phyloP scores from a whole-genome alignment of 1,284 basidiomycete genomes.

The Ustilago cynodontis region DNA sequence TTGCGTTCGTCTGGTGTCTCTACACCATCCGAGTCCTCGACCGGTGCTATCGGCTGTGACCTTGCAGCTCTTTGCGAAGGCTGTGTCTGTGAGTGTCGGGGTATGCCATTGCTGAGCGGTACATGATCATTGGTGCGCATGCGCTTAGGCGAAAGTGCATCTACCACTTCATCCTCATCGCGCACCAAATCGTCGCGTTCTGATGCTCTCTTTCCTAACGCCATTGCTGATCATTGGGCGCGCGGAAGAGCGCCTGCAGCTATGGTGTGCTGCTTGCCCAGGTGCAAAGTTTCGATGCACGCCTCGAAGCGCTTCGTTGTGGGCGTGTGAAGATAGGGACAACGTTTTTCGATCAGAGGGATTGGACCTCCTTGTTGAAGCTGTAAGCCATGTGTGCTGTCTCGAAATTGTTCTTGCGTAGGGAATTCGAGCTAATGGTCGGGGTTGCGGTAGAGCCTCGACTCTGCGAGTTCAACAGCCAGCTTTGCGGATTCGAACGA shows the following conservation, averaged over 20 bases:
- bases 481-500: neutral
- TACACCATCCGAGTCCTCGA: conserved; percentile 75
- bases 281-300: no score
- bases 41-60: conserved; percentile 5
- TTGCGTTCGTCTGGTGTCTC: conserved; percentile 38
- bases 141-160: conserved; percentile 36
- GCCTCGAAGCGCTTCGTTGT: neutral
- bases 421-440: neutral
- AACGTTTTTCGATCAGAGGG: neutral
- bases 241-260: neutral
- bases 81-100: conserved; percentile 7
- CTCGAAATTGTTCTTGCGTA: neutral
- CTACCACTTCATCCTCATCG: conserved; percentile 34
- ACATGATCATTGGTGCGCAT: conserved; percentile 16
- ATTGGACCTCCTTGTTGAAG: neutral
- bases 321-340: neutral
- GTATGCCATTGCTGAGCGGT: conserved; percentile 4
- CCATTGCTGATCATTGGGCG: conserved; percentile 6
- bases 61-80: neutral
- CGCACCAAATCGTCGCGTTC: conserved; percentile 15
- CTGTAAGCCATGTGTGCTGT: neutral
- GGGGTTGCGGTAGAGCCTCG: neutral
- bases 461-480: neutral
- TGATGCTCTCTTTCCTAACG: conserved; percentile 28
- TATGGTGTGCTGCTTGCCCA: neutral